Evolutionary conservation across 805 yeast genomes (phyloP).

Genomic region (Kuraishia piskuri): DNA sequence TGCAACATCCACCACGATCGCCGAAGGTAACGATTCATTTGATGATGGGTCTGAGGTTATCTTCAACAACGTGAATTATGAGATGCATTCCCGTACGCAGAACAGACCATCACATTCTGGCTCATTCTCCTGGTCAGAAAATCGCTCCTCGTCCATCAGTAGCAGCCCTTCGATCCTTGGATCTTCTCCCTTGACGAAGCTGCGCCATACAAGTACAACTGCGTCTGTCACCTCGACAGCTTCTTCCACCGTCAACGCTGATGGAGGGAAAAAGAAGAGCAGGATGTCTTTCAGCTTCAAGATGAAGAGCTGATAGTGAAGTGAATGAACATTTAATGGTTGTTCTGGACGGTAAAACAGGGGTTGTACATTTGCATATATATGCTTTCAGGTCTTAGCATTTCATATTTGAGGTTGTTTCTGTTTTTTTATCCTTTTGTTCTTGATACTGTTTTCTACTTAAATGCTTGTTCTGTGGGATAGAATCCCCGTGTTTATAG

Average conservation of each 20-base stretch:
- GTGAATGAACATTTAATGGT: not conserved
- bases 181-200: not conserved
- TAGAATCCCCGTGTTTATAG: not conserved
- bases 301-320: conserved; percentile 5
- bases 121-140: not conserved
- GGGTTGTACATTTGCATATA: not conserved
- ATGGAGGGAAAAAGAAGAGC: conserved; percentile 7
- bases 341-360: no score
- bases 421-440: not conserved
- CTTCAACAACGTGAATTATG: not conserved
- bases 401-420: not conserved
- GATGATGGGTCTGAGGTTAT: not conserved
- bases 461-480: not conserved
- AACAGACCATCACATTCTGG: not conserved
- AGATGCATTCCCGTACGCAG: not conserved
- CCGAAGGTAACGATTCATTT: not conserved
- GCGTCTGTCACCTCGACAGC: not conserved
- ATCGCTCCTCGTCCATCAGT: not conserved
- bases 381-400: not conserved
- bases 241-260: not conserved
- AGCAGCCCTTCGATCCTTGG: not conserved
- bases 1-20: not conserved
- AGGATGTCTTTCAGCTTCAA: conserved; percentile 14
- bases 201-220: not conserved
- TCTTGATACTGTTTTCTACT: not conserved